Percentiles rank a stretch among this genome's conserved stretches.
phyloP scores from a whole-genome alignment of 257 asterid genomes.

The Forsythia suspensa region DNA sequence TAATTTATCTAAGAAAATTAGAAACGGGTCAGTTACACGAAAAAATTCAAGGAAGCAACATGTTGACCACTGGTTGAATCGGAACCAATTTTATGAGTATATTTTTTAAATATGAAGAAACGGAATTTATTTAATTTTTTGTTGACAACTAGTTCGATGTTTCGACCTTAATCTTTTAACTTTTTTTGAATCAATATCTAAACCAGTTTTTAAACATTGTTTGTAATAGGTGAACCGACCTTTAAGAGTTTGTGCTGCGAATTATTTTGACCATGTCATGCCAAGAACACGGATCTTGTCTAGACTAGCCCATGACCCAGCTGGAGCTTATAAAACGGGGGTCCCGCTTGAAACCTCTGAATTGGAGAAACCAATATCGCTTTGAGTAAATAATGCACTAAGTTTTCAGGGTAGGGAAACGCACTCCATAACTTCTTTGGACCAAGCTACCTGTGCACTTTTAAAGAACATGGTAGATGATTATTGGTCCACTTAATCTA shows the following conservation, averaged over 20 bases:
- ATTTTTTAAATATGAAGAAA: too few species aligned
- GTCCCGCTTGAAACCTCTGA: background rate
- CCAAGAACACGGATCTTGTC: slow-evolving; percentile 2
- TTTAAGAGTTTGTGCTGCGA: background rate
- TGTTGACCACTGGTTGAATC: too few species aligned
- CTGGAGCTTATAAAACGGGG: background rate
- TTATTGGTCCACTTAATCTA: background rate
- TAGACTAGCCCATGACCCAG: background rate
- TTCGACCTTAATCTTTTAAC: too few species aligned
- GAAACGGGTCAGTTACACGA: too few species aligned
- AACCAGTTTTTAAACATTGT: too few species aligned
- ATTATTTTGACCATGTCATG: background rate
- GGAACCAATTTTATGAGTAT: too few species aligned
- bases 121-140: too few species aligned
- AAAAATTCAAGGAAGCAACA: too few species aligned
- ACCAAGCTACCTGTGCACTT: slow-evolving; percentile 45
- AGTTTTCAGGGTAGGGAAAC: slow-evolving; percentile 31
- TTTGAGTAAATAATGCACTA: slow-evolving; percentile 22
- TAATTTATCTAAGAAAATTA: too few species aligned
- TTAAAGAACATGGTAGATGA: slow-evolving; percentile 19
- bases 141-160: too few species aligned
- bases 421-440: slow-evolving; percentile 39
- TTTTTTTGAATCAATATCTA: too few species aligned
- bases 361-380: background rate
- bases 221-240: background rate